Conservation (phyloP, 768 basidiomycete species). For the Mycena vulgaris region DNA sequence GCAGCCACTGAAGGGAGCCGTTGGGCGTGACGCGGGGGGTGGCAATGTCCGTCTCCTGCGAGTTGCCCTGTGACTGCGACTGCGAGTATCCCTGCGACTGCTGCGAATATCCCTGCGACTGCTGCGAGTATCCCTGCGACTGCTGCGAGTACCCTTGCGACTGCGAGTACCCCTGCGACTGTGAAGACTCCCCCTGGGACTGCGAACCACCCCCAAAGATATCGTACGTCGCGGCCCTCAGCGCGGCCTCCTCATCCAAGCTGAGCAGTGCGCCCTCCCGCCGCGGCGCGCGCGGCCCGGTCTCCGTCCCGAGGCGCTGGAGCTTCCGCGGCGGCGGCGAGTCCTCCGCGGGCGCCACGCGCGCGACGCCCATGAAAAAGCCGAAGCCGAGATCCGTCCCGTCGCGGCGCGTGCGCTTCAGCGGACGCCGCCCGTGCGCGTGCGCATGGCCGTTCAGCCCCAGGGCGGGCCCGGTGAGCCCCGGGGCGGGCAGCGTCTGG, state of each 20-base stretch:
- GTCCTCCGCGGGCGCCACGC: background rate
- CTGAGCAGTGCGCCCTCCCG: conserved; percentile 22
- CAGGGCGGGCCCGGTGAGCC: too few relatives aligned
- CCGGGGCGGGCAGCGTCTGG: too few relatives aligned
- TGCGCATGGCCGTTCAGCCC: too few relatives aligned
- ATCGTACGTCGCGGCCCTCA: conserved; percentile 18
- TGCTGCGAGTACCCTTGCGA: conserved; percentile 38
- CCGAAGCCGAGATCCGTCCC: conserved; percentile 32
- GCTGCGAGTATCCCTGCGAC: conserved; percentile 16
- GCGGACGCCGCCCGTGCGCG: background rate
- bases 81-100: conserved; percentile 28
- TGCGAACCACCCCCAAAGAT: conserved; percentile 19
- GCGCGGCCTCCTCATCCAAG: conserved; percentile 13
- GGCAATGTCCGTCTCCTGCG: conserved; percentile 48
- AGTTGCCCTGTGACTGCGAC: conserved; percentile 45
- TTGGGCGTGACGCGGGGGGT: conserved; percentile 72
- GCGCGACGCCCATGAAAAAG: conserved; percentile 32
- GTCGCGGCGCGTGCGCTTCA: conserved; percentile 30
- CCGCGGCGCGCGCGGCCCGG: background rate
- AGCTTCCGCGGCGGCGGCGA: conserved; percentile 11
- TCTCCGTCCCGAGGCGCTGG: conserved; percentile 1
- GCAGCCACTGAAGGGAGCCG: conserved; percentile 65
- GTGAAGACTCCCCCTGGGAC: too few relatives aligned
- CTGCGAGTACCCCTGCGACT: conserved; percentile 34
- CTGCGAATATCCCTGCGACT: conserved; percentile 22